phyloP scores from a whole-genome alignment of 352 stramenopile genomes.

The Thalassiosira ordinaria region DNA sequence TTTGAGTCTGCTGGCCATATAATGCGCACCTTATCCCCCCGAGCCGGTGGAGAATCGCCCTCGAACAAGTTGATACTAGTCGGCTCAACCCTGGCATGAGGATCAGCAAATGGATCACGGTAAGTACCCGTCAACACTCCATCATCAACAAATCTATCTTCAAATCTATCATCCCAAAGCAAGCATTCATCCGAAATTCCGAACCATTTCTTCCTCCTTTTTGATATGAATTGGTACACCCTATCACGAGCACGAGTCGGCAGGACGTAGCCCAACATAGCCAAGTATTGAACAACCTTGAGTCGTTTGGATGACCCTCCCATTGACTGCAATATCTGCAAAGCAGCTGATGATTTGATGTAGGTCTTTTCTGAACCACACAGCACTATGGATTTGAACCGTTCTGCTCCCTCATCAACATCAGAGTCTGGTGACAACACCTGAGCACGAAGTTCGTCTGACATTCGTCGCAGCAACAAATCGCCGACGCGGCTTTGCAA shows the following conservation, averaged over 20 bases:
- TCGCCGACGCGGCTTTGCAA: conserved; percentile 54
- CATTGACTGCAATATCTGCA: conserved; percentile 46
- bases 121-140: conserved; percentile 37
- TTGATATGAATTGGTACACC: conserved; percentile 46
- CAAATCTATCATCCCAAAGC: conserved; percentile 53
- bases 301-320: conserved; percentile 49
- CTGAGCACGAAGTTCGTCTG: conserved; percentile 31
- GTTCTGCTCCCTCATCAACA: background rate
- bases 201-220: conserved; percentile 41
- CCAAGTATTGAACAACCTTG: conserved; percentile 46
- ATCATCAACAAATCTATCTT: conserved; percentile 56
- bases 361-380: conserved; percentile 43
- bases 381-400: conserved; percentile 60
- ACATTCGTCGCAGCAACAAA: conserved; percentile 56
- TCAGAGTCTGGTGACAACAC: conserved; percentile 5
- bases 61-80: conserved; percentile 38
- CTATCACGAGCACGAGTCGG: conserved; percentile 44
- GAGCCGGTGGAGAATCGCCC: conserved; percentile 17
- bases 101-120: conserved; percentile 41
- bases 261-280: conserved; percentile 40
- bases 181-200: conserved; percentile 43
- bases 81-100: conserved; percentile 15
- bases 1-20: conserved; percentile 32
- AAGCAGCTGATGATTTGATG: conserved; percentile 42
- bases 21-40: conserved; percentile 39